Conservation (phyloP, 345 rosid genomes). For the Lenwebbia sp. region DNA sequence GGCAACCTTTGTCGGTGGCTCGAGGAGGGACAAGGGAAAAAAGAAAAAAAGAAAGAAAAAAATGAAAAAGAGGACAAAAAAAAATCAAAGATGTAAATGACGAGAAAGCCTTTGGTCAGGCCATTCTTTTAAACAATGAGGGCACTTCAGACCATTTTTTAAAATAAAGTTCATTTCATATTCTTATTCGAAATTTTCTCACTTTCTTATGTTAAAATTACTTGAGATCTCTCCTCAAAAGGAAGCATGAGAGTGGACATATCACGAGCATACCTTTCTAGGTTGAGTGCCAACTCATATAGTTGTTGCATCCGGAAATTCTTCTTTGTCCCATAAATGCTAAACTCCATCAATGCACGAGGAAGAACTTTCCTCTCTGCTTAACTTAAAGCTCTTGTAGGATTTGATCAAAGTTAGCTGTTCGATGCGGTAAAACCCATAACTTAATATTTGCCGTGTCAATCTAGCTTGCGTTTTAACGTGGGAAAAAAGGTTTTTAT, state of each 20-base stretch:
- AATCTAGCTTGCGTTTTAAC: background rate
- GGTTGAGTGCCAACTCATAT: background rate
- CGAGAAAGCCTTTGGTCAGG: too few relatives aligned
- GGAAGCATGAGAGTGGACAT: background rate
- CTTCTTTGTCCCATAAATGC: background rate
- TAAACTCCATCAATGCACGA: background rate
- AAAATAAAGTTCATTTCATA: too few relatives aligned
- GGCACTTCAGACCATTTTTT: too few relatives aligned
- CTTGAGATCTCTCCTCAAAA: background rate
- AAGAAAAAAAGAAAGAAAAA: too few relatives aligned
- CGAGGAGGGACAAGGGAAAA: too few relatives aligned
- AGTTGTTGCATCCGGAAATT: background rate
- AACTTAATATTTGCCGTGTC: background rate
- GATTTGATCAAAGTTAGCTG: background rate
- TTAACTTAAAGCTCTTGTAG: background rate
- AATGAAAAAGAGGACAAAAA: too few relatives aligned
- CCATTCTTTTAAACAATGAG: too few relatives aligned
- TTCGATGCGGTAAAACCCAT: background rate
- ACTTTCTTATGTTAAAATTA: background rate
- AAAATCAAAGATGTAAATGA: too few relatives aligned
- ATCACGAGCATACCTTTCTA: background rate
- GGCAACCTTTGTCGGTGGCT: too few relatives aligned
- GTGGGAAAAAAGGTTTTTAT: background rate
- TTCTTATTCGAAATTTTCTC: too few relatives aligned
- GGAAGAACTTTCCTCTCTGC: background rate